phyloP scores from a whole-genome alignment of 192 early-diverging fungal species.

The Gonapodya prolifera region DNA sequence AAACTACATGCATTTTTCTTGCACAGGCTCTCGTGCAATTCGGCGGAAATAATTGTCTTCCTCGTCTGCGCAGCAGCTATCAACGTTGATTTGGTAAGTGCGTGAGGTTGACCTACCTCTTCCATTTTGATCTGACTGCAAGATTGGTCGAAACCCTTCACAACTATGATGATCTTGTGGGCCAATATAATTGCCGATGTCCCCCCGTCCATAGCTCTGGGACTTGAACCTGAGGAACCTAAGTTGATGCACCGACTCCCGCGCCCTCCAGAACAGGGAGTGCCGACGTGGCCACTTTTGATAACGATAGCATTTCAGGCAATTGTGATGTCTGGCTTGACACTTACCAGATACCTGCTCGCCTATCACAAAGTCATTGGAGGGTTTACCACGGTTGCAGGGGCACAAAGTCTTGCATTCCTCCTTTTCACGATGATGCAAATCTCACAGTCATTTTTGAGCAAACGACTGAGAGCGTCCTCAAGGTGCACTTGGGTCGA shows the following conservation, averaged over 20 bases:
- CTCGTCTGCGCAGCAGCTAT: too few species aligned
- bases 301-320: slow-evolving; percentile 65
- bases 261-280: too few species aligned
- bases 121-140: slow-evolving; percentile 41
- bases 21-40: neutral
- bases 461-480: slow-evolving; percentile 59
- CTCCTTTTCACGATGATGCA: too few species aligned
- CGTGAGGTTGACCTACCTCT: neutral
- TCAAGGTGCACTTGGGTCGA: slow-evolving; percentile 56
- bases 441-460: too few species aligned
- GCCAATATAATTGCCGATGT: slow-evolving; percentile 97
- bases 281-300: too few species aligned
- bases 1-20: too few species aligned
- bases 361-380: too few species aligned
- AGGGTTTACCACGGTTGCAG: too few species aligned
- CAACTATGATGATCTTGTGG: slow-evolving; percentile 89
- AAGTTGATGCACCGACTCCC: slow-evolving; percentile 79
- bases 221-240: slow-evolving; percentile 69
- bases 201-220: slow-evolving; percentile 83
- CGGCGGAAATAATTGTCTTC: neutral
- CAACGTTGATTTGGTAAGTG: neutral
- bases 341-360: too few species aligned
- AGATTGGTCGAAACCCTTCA: slow-evolving; percentile 76
- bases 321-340: too few species aligned
- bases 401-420: too few species aligned